Base-by-base conservation (phyloP, 1,139 yeast genomes). In the Torulaspora globosa region DNA sequence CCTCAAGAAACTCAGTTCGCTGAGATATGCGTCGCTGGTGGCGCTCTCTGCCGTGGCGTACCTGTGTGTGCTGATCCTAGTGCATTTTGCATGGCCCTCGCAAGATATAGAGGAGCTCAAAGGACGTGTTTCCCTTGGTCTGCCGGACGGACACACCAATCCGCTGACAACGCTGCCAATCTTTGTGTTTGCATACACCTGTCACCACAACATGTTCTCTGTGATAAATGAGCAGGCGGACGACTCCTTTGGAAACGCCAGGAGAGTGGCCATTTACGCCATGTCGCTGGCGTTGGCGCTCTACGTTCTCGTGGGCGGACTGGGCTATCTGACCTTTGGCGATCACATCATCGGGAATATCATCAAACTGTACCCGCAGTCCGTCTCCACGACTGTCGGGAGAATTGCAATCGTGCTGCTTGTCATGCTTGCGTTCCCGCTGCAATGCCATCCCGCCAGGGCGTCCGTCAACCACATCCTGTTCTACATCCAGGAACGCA, bases 131-230 rank as follows among this genome's bases (percentile, higher is more conserved):
- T 59, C 72, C 11, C 48, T 65, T 12, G 53, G 68, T 14, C 53
- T 60, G 11, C 79, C 80, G 1, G 52, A 54, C 15, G 61, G 69
- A 5, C 53, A 60, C 6, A 51, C 57, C 4, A 61, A 73, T 2
- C 60, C 71, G 26, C 58, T 75, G 36, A 63, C 74, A 5, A 69
- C 84, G 32, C 80, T 84, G 65, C 89, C 90, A 1, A 81, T 84
- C 43, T 80, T 83, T 59, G 87, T 84, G 23, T 84, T 84, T 70
- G 88, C 90, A 1, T 84, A 82, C 64, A 84, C 92, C 2, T 84
- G 90, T 59, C 92, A 84, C 63, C 90, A 84, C 64, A 84, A 84
- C 62, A 82, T 82, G 82, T 82, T 84, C 64, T 82, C 89, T 3
- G 76, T 84, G 38, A 79, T 83, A 52, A 83, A 83, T 59, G 90